A percentile compares a stretch with the other conserved stretches of the same genome.
These are phyloP conservation scores for Annona cherimola DNA, from an alignment of 164 flowering plant genomes.

Conservation along the genomic window DNA sequence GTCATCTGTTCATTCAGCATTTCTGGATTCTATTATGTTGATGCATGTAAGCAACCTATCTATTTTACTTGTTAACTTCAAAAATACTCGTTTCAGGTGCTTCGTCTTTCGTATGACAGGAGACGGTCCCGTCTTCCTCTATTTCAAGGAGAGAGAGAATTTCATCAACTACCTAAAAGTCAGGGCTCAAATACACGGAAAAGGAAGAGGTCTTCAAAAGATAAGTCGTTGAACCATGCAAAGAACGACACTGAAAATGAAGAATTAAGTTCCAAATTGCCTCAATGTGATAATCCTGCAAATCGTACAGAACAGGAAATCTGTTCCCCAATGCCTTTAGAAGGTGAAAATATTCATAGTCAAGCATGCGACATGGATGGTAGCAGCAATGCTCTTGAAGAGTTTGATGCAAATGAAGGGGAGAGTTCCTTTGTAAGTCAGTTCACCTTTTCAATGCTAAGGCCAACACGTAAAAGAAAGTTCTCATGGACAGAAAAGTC, in stretches of 20 bases:
- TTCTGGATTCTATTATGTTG: not conserved
- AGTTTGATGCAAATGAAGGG: slow-evolving; percentile 28
- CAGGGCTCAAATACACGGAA: slow-evolving; percentile 28
- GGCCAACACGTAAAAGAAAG: slow-evolving; percentile 39
- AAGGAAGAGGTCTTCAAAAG: slow-evolving; percentile 34
- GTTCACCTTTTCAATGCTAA: slow-evolving; percentile 31
- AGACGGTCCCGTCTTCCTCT: slow-evolving; percentile 32
- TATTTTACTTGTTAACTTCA: not conserved
- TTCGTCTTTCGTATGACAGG: slow-evolving; percentile 64
- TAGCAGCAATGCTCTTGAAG: slow-evolving; percentile 24
- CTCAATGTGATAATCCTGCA: slow-evolving; percentile 12
- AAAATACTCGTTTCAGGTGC: slow-evolving; percentile 54
- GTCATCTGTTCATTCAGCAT: not conserved
- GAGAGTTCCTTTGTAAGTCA: slow-evolving; percentile 30
- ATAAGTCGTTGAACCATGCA: slow-evolving; percentile 23
- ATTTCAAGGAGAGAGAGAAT: slow-evolving; percentile 22
- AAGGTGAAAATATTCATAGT: slow-evolving; percentile 16
- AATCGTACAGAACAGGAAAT: slow-evolving; percentile 19
- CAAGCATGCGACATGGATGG: slow-evolving; percentile 23
- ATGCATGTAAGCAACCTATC: not conserved
- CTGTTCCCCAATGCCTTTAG: slow-evolving; percentile 7
- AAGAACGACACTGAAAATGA: slow-evolving; percentile 18
- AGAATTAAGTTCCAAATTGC: slow-evolving; percentile 12
- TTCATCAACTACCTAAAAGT: slow-evolving; percentile 13
- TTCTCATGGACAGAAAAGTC: slow-evolving; percentile 69